phyloP scores from a whole-genome alignment of 169 alveolate species.

The Theileria parva region DNA sequence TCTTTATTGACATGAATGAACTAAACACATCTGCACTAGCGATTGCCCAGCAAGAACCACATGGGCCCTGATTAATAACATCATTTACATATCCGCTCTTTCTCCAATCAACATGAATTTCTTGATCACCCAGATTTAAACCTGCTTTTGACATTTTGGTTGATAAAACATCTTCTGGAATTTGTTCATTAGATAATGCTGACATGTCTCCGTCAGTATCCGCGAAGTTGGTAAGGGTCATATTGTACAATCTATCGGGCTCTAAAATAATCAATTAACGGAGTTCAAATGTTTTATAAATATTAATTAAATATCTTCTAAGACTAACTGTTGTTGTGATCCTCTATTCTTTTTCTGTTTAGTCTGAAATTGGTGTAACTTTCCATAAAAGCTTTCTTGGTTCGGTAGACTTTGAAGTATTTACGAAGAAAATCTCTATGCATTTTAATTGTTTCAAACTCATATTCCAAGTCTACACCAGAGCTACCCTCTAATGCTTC shows the following conservation, averaged over 20 bases:
- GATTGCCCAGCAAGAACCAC: slow-evolving; percentile 89
- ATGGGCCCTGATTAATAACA: slow-evolving; percentile 78
- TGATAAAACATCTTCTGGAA: background rate
- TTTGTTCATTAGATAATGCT: background rate
- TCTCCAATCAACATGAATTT: slow-evolving; percentile 69
- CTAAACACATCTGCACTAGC: slow-evolving; percentile 77
- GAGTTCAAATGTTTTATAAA: slow-evolving; percentile 25
- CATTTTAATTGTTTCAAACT: slow-evolving; percentile 37
- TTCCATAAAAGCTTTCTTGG: slow-evolving; percentile 27
- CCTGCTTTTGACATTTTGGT: slow-evolving; percentile 10
- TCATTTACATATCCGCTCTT: slow-evolving; percentile 59
- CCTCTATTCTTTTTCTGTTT: slow-evolving; percentile 36
- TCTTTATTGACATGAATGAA: slow-evolving; percentile 66
- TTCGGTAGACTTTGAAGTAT: slow-evolving; percentile 19
- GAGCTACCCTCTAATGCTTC: background rate
- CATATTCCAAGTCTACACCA: slow-evolving; percentile 6
- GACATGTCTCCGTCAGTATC: background rate
- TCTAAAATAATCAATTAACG: background rate
- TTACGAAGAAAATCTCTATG: slow-evolving; percentile 38
- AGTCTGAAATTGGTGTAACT: slow-evolving; percentile 39
- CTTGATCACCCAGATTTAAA: slow-evolving; percentile 8
- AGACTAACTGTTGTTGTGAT: slow-evolving; percentile 44
- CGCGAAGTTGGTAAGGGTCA: background rate
- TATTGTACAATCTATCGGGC: background rate
- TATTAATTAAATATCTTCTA: slow-evolving; percentile 2